These are phyloP conservation scores for Macroventuria anomochaeta DNA, from an alignment of 2,329 filamentous ascomycete genomes.

Conservation along the genomic window DNA sequence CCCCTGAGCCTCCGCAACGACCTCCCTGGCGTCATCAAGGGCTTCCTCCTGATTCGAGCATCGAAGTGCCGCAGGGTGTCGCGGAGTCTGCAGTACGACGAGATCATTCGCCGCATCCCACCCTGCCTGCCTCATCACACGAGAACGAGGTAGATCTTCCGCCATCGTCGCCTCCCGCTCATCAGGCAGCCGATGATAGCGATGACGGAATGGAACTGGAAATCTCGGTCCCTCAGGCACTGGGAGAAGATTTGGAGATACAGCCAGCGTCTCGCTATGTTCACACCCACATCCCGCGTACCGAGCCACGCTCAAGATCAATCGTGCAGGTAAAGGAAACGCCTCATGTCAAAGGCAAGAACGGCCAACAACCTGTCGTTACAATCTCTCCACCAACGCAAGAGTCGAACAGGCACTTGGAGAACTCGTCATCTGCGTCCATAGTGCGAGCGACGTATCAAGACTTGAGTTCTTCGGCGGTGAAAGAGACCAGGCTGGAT, in stretches of 20 bases:
- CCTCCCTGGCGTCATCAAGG: slow-evolving; percentile 9
- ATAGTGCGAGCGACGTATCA: slow-evolving; percentile 37
- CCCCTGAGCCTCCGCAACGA: slow-evolving; percentile 26
- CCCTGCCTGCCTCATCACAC: slow-evolving; percentile 17
- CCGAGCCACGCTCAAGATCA: slow-evolving; percentile 1
- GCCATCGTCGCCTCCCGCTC: slow-evolving; percentile 28
- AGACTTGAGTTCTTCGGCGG: slow-evolving; percentile 6
- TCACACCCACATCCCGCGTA: not conserved
- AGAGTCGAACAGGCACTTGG: slow-evolving; percentile 22
- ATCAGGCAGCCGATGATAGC: slow-evolving; percentile 11
- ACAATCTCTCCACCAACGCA: slow-evolving; percentile 10
- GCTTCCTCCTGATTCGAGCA: slow-evolving; percentile 44
- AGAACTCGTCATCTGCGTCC: slow-evolving; percentile 33
- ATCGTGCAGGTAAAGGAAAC: slow-evolving; percentile 43
- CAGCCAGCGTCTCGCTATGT: not conserved
- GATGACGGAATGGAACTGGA: slow-evolving; percentile 44
- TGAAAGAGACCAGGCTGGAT: slow-evolving; percentile 6
- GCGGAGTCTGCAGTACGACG: not conserved
- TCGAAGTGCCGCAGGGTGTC: slow-evolving; percentile 12
- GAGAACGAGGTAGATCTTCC: slow-evolving; percentile 15
- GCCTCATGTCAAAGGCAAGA: slow-evolving; percentile 31
- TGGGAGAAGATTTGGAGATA: slow-evolving; percentile 32
- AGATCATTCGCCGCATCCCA: not conserved
- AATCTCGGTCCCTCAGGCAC: slow-evolving; percentile 33
- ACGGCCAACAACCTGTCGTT: slow-evolving; percentile 1